Evolutionary conservation across 1,139 yeast genomes (phyloP), one percentile per base, ranked within the genome.

Genomic region (Candida smagusa): DNA sequence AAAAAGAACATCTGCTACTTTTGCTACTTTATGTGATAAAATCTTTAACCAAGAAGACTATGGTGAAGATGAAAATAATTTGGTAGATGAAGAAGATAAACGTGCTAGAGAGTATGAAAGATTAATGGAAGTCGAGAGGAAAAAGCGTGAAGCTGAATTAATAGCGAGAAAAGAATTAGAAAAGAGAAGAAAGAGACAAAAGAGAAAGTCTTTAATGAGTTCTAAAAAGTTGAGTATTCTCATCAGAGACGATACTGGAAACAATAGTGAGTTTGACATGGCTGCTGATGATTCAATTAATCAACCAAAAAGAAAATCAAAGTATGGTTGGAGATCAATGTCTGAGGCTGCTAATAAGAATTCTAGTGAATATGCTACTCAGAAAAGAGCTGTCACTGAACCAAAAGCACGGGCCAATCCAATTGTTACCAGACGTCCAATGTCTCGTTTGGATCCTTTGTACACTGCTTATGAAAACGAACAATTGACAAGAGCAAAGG

Each of bases 1-100:
- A 12, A 82, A 78, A 61, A 72, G 92, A 60, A 81, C 89, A 2
- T 79, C 87, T 27, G 81, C 87, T 9, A 84, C 85, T 40, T 84
- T 84, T 65, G 92, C 89, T 8, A 74, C 84, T 4, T 65, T 84
- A 34, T 82, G 88, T 67, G 90, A 84, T 60, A 81, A 79, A 56
- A 78, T 84, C 42, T 84, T 84, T 62, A 83, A 78, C 46, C 75
- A 72, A 49, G 76, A 72, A 48, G 66, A 61, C 3, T 78, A 79
- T 53, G 78, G 78, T 47, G 74, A 73, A 49, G 78, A 74, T 41
- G 85, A 79, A 44, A 80, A 75, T 49, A 64, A 60, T 35, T 61
- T 72, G 45, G 59, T 66, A 7, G 77, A 72, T 44, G 72, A 67
- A 35, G 77, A 72, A 60, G 84, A 72, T 55, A 69, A 56, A 61